phyloP scores from a whole-genome alignment of 2,329 filamentous ascomycete species.

The Colletotrichum viniferum region DNA sequence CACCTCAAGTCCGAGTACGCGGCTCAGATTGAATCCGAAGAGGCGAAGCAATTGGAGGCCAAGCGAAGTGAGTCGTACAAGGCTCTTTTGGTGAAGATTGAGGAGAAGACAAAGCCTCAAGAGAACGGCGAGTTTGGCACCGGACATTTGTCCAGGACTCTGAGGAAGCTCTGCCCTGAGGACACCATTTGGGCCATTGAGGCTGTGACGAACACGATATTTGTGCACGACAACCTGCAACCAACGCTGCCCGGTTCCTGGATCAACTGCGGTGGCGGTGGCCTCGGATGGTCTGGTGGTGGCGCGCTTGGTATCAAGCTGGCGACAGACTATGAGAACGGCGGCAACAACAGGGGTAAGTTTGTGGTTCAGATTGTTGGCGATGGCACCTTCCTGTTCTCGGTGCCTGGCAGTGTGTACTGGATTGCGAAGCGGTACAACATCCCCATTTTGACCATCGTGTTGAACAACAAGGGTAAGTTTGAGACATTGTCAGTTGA shows the following conservation, averaged over 20 bases:
- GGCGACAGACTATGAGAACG: slow-evolving; percentile 52
- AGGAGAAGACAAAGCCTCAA: slow-evolving; percentile 59
- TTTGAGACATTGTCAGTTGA: slow-evolving; percentile 3
- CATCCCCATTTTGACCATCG: slow-evolving; percentile 59
- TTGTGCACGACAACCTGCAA: slow-evolving; percentile 74
- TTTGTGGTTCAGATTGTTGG: slow-evolving; percentile 62
- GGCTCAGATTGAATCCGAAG: slow-evolving; percentile 39
- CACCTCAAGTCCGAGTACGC: slow-evolving; percentile 57
- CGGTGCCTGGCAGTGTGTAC: slow-evolving; percentile 58
- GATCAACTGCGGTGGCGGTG: slow-evolving; percentile 83
- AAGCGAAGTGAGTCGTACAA: slow-evolving; percentile 62
- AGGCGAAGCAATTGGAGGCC: slow-evolving; percentile 50
- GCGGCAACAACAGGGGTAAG: slow-evolving; percentile 41
- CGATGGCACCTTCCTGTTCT: slow-evolving; percentile 62
- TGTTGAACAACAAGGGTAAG: slow-evolving; percentile 61
- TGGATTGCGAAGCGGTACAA: slow-evolving; percentile 60
- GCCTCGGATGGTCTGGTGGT: slow-evolving; percentile 81
- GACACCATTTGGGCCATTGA: slow-evolving; percentile 78
- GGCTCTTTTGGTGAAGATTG: slow-evolving; percentile 64
- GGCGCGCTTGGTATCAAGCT: slow-evolving; percentile 79
- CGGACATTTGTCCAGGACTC: slow-evolving; percentile 37
- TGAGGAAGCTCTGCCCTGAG: slow-evolving; percentile 37
- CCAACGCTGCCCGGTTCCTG: slow-evolving; percentile 71
- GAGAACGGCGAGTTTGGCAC: slow-evolving; percentile 57
- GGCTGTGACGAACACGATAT: slow-evolving; percentile 73